A percentile compares a stretch with the other conserved stretches of the same genome.
Conservation (phyloP, 495 filamentous ascomycete species). For the Ramalina intermedia region DNA sequence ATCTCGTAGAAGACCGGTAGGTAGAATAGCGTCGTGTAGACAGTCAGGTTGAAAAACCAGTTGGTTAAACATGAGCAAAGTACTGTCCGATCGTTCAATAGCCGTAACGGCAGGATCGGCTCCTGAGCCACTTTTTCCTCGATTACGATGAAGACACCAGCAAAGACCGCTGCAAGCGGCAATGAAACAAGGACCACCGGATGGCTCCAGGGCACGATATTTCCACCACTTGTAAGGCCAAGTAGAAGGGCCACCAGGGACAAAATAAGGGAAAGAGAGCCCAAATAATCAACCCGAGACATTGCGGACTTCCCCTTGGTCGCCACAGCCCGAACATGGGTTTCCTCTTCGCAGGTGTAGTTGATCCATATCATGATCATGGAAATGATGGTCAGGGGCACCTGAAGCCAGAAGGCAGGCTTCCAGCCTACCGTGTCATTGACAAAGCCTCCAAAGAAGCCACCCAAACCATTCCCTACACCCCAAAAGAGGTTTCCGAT, state of each 20-base stretch:
- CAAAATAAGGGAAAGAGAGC: constrained; percentile 50
- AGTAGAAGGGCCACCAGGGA: constrained; percentile 63
- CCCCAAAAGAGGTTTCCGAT: constrained; percentile 55
- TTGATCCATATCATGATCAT: constrained; percentile 40
- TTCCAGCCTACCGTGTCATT: constrained; percentile 51
- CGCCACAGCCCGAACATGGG: not conserved
- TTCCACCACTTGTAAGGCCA: constrained; percentile 75
- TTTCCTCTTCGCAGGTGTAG: constrained; percentile 36
- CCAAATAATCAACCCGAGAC: constrained; percentile 73
- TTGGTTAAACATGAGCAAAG: constrained; percentile 61
- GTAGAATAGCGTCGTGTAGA: constrained; percentile 53
- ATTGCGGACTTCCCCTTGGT: not conserved
- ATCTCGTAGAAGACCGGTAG: constrained; percentile 72
- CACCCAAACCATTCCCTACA: constrained; percentile 50
- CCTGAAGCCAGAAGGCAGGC: constrained; percentile 49
- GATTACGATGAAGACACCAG: constrained; percentile 46
- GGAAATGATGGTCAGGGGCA: constrained; percentile 44
- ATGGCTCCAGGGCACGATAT: constrained; percentile 71
- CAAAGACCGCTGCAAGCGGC: constrained; percentile 45
- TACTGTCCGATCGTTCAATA: constrained; percentile 63
- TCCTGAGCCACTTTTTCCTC: constrained; percentile 51
- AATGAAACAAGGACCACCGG: constrained; percentile 57
- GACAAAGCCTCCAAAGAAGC: constrained; percentile 53
- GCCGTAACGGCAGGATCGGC: constrained; percentile 67
- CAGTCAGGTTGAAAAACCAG: constrained; percentile 42